These are phyloP conservation scores for Diaporthe sp. DNA, from an alignment of 2,329 filamentous ascomycete genomes.

Conservation along the genomic window DNA sequence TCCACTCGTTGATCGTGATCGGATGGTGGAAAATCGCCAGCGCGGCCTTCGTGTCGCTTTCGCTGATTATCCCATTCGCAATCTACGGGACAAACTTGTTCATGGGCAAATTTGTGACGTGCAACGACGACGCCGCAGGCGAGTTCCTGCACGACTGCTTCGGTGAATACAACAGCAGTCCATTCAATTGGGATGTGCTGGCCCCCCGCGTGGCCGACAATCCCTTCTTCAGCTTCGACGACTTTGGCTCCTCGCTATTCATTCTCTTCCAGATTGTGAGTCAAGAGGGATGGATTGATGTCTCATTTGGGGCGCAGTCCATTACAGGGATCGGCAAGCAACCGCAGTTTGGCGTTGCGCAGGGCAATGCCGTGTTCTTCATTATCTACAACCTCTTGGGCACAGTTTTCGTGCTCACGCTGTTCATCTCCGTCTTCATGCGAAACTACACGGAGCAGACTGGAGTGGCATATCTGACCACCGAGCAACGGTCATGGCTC, in stretches of 20 bases:
- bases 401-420: constrained; percentile 94
- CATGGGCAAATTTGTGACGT: constrained; percentile 82
- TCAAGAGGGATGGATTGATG: constrained; percentile 97
- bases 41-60: constrained; percentile 93
- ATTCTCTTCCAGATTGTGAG: constrained; percentile 99
- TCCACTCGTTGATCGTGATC: constrained; percentile 94
- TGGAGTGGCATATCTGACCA: constrained; percentile 94
- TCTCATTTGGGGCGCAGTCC: constrained; percentile 86
- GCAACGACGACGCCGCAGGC: constrained; percentile 80
- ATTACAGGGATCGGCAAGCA: constrained; percentile 85
- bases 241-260: constrained; percentile 93
- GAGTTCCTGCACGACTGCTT: constrained; percentile 80
- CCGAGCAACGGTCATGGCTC: constrained; percentile 96
- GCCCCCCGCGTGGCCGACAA: constrained; percentile 87
- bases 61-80: constrained; percentile 94
- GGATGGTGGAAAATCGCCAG: constrained; percentile 95
- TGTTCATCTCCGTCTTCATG: constrained; percentile 99
- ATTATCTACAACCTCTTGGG: constrained; percentile 96
- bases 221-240: constrained; percentile 91
- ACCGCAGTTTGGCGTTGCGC: constrained; percentile 75
- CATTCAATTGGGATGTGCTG: constrained; percentile 87
- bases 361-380: constrained; percentile 94
- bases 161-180: constrained; percentile 83
- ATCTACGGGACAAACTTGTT: constrained; percentile 97
- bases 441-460: constrained; percentile 99